These are phyloP conservation scores for Ploettnerulaceae sp. DNA, from an alignment of 2,329 filamentous ascomycete species.

Conservation along the genomic window DNA sequence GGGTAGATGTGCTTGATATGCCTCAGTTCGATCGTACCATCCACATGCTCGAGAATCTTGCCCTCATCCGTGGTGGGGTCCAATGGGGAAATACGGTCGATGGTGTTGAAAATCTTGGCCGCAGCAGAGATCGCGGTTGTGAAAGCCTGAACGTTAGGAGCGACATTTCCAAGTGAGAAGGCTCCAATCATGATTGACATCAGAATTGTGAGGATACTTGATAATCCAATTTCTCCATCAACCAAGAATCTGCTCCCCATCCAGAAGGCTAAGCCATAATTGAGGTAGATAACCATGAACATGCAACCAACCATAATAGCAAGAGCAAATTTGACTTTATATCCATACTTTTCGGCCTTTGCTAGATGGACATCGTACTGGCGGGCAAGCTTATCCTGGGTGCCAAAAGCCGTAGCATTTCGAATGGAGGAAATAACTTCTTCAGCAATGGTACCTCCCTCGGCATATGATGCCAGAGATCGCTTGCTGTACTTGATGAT, in stretches of 20 bases:
- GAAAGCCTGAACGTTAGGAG: slow-evolving; percentile 82
- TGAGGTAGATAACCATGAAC: slow-evolving; percentile 80
- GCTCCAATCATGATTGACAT: slow-evolving; percentile 91
- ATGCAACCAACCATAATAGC: slow-evolving; percentile 77
- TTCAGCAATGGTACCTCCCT: slow-evolving; percentile 83
- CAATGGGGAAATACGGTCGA: slow-evolving; percentile 80
- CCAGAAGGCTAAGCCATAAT: slow-evolving; percentile 87
- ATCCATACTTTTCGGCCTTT: slow-evolving; percentile 70
- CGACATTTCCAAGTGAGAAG: slow-evolving; percentile 83
- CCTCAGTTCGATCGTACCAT: slow-evolving; percentile 75
- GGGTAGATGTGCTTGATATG: slow-evolving; percentile 92
- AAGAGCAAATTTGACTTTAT: slow-evolving; percentile 66
- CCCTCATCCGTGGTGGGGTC: slow-evolving; percentile 70
- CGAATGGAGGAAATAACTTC: slow-evolving; percentile 92
- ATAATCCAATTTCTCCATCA: slow-evolving; percentile 58
- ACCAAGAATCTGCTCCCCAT: slow-evolving; percentile 74
- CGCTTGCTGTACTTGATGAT: slow-evolving; percentile 78
- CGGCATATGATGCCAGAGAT: slow-evolving; percentile 72
- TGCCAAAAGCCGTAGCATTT: slow-evolving; percentile 89
- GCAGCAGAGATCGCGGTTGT: slow-evolving; percentile 78
- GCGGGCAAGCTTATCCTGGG: slow-evolving; percentile 82
- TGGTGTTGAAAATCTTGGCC: slow-evolving; percentile 88
- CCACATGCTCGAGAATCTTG: slow-evolving; percentile 64
- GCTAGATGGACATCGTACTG: slow-evolving; percentile 76
- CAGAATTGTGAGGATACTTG: slow-evolving; percentile 75